These are phyloP conservation scores for Lasiodiplodia citricola DNA, from an alignment of 2,329 filamentous ascomycete genomes.

Conservation along the genomic window DNA sequence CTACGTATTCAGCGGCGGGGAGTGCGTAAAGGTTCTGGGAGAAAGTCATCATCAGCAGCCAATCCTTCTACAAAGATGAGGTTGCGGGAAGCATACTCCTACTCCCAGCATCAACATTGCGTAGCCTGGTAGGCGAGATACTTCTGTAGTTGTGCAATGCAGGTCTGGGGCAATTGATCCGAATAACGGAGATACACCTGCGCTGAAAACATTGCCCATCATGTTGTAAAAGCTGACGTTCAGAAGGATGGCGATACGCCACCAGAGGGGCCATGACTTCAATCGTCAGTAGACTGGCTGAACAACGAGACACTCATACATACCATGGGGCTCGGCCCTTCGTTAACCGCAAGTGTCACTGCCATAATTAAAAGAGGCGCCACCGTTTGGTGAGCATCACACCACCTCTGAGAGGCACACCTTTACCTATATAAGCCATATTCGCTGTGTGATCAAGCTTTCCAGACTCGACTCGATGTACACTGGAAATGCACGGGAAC, in stretches of 20 bases:
- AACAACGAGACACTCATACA: background rate
- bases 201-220: constrained; percentile 2
- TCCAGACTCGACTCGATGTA: too few species aligned
- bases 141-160: background rate
- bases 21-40: background rate
- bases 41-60: too few species aligned
- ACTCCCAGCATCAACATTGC: background rate
- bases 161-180: background rate
- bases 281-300: background rate
- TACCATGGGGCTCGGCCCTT: constrained; percentile 3
- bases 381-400: background rate
- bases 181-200: background rate
- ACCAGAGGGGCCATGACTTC: background rate
- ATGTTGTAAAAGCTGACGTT: constrained; percentile 11
- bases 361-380: background rate
- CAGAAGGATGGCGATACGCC: constrained; percentile 1
- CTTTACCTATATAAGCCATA: background rate
- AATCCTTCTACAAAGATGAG: background rate
- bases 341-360: background rate
- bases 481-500: too few species aligned
- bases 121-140: constrained; percentile 2
- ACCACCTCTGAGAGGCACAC: background rate
- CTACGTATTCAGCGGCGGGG: background rate
- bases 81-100: background rate
- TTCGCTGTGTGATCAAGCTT: too few species aligned